phyloP scores from a whole-genome alignment of 495 filamentous ascomycete genomes.

The Cercophora scortea region DNA sequence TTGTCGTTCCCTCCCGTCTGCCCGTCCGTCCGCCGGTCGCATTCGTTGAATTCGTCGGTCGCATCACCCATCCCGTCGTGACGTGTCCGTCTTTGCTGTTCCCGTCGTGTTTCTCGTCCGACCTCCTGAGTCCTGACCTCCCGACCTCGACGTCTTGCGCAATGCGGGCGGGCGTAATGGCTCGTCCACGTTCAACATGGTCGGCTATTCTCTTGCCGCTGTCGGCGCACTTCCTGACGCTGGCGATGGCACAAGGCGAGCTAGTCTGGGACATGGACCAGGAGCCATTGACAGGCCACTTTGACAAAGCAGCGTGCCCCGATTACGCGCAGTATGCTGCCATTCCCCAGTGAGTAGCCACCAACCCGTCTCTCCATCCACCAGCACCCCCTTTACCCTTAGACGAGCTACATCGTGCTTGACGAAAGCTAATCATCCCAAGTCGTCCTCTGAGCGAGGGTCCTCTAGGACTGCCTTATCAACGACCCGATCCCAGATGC shows the following conservation, averaged over 20 bases:
- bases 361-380: background rate
- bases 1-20: no score
- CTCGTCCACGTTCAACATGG: background rate
- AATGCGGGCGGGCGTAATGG: no score
- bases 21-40: no score
- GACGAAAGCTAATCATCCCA: background rate
- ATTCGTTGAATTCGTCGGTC: no score
- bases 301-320: constrained; percentile 34
- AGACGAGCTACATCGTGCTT: no score
- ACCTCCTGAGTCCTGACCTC: background rate
- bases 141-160: no score
- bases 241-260: constrained; percentile 6
- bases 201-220: constrained; percentile 10
- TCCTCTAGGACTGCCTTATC: constrained; percentile 75
- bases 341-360: constrained; percentile 32
- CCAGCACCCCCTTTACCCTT: no score
- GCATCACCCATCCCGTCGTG: background rate
- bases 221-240: constrained; percentile 1
- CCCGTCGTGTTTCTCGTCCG: no score
- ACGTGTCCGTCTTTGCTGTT: background rate
- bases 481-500: constrained; percentile 72
- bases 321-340: constrained; percentile 45
- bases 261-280: constrained; percentile 8
- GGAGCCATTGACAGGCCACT: constrained; percentile 13
- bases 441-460: constrained; percentile 71